A percentile compares a stretch with the other conserved stretches of the same genome.
Evolutionary conservation across 2,329 filamentous ascomycete species (phyloP).

Genomic region (Monosporascus sp.): DNA sequence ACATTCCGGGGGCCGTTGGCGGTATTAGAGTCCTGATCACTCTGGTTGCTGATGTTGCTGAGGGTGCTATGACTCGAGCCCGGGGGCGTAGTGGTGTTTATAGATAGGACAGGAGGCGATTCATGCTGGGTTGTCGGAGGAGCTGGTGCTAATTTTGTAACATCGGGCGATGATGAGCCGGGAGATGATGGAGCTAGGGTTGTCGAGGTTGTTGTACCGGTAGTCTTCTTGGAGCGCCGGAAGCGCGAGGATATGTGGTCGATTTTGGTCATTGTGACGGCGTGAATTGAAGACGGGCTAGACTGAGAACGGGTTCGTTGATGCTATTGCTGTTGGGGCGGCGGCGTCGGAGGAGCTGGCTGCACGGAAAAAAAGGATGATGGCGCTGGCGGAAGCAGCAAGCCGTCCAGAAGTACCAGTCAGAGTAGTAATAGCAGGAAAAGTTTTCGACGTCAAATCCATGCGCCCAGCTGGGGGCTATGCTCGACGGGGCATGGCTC

Average conservation of each 20-base stretch:
- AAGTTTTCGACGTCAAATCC: no score
- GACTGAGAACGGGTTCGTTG: no score
- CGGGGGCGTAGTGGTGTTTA: conserved; percentile 21
- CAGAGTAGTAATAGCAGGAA: not conserved
- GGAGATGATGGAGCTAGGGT: conserved; percentile 3
- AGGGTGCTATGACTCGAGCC: conserved; percentile 15
- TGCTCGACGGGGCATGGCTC: no score
- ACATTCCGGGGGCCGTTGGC: not conserved
- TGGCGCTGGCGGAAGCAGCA: not conserved
- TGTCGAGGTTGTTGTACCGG: conserved; percentile 3
- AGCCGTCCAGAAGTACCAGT: no score
- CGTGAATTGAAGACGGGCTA: no score
- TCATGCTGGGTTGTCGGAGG: conserved; percentile 3
- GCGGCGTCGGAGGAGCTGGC: no score
- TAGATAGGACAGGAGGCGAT: conserved; percentile 19
- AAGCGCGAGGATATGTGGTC: conserved; percentile 25
- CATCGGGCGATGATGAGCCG: conserved; percentile 11
- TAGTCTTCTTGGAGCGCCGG: conserved; percentile 18
- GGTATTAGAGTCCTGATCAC: not conserved
- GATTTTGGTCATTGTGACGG: conserved; percentile 10
- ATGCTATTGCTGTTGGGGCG: not conserved
- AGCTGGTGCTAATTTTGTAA: not conserved
- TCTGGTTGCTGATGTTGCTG: conserved; percentile 4
- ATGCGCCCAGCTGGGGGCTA: no score
- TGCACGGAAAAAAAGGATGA: not conserved